Conservation (phyloP, 257 asterid species). For the Linaria vulgaris region DNA sequence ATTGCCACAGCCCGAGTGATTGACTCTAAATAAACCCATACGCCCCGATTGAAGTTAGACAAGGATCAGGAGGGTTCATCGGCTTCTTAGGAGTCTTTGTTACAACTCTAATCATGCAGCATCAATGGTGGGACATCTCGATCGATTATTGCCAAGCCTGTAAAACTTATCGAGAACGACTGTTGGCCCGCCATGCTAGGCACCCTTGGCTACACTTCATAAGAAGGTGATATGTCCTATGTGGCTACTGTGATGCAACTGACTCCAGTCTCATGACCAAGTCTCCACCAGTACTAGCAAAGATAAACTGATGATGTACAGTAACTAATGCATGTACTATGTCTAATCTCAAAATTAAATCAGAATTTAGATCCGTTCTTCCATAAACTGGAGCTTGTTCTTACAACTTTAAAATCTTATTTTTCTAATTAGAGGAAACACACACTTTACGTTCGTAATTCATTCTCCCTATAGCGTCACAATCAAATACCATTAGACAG, state of each 20-base stretch:
- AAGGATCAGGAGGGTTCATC: conserved; percentile 38
- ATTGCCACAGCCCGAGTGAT: conserved; percentile 25
- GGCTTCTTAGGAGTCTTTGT: conserved; percentile 54
- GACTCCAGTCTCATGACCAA: conserved; percentile 25
- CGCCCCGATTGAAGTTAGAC: conserved; percentile 36
- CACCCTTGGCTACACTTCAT: conserved; percentile 53
- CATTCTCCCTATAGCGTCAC: too few species aligned
- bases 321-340: too few species aligned
- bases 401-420: too few species aligned
- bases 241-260: conserved; percentile 64
- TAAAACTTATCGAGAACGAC: conserved; percentile 47
- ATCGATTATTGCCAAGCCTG: conserved; percentile 63
- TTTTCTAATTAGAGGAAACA: too few species aligned
- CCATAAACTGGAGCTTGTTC: too few species aligned
- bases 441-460: too few species aligned
- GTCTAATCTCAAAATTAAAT: not conserved
- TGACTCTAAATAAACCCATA: conserved; percentile 18
- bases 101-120: conserved; percentile 59
- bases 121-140: conserved; percentile 72
- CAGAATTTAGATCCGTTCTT: too few species aligned
- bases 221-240: conserved; percentile 55
- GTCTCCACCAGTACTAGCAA: conserved; percentile 14
- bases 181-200: conserved; percentile 74
- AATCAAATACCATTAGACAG: too few species aligned
- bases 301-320: not conserved